Evolutionary conservation across 2,329 filamentous ascomycete genomes (phyloP).

Genomic region (Diaporthe humulicola): DNA sequence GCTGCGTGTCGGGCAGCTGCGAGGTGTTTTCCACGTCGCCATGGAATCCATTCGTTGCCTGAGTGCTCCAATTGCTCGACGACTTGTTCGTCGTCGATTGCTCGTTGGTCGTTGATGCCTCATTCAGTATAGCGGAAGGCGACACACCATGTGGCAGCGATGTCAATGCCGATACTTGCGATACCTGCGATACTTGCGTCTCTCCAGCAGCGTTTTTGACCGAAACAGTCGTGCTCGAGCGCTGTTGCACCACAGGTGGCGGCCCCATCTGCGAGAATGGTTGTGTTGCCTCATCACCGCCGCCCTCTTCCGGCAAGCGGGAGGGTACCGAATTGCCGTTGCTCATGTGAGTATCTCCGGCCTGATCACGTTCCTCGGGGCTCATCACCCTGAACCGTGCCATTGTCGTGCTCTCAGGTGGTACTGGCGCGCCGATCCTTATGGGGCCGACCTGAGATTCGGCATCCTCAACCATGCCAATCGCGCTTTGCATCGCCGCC

Average conservation of each 20-base stretch:
- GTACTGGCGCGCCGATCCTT: constrained; percentile 74
- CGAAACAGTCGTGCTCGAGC: constrained; percentile 50
- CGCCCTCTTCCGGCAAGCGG: constrained; percentile 67
- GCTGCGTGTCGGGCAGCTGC: constrained; percentile 69
- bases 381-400: constrained; percentile 70
- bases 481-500: constrained; percentile 69
- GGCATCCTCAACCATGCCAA: constrained; percentile 64
- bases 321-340: constrained; percentile 69
- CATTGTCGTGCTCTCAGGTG: constrained; percentile 63
- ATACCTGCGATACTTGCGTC: constrained; percentile 63
- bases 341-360: constrained; percentile 71
- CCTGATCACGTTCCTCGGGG: constrained; percentile 47
- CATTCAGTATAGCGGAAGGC: constrained; percentile 76
- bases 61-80: constrained; percentile 76
- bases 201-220: constrained; percentile 59
- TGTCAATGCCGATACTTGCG: constrained; percentile 73
- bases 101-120: constrained; percentile 94
- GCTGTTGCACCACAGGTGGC: constrained; percentile 54
- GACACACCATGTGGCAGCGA: constrained; percentile 69
- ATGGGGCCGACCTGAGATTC: constrained; percentile 67
- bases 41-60: constrained; percentile 77
- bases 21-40: constrained; percentile 57
- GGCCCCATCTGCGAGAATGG: constrained; percentile 66
- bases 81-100: constrained; percentile 74
- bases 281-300: constrained; percentile 62